Evolutionary conservation across 2,329 filamentous ascomycete species (phyloP).

Genomic region (Zymoseptoria tritici): DNA sequence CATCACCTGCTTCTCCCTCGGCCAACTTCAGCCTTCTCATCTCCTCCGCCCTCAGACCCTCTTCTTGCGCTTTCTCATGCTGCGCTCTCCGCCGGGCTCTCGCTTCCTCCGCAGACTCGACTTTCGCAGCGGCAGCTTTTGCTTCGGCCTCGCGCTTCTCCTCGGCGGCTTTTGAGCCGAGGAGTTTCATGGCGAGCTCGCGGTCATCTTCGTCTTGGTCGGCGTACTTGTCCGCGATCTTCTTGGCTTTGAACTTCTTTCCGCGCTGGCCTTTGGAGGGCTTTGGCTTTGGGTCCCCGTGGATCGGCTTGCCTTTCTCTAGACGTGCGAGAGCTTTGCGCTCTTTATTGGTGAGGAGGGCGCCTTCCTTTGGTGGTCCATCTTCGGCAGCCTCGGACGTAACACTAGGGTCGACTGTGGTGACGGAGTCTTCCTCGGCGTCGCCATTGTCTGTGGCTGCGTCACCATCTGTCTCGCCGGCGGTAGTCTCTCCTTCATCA

Average conservation of each 20-base stretch:
- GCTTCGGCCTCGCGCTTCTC: conserved; percentile 61
- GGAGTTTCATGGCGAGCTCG: conserved; percentile 70
- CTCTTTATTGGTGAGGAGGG: conserved; percentile 33
- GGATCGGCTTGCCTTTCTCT: conserved; percentile 13
- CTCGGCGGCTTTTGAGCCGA: conserved; percentile 65
- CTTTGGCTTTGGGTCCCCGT: conserved; percentile 11
- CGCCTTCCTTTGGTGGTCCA: conserved; percentile 20
- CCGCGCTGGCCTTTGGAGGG: conserved; percentile 47
- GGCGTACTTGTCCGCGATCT: conserved; percentile 81
- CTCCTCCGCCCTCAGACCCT: conserved; percentile 71
- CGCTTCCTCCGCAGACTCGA: conserved; percentile 57
- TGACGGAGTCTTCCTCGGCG: conserved; percentile 13
- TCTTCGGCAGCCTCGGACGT: conserved; percentile 17
- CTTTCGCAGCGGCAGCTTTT: conserved; percentile 52
- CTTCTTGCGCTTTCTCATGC: conserved; percentile 67
- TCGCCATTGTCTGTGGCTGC: conserved; percentile 30
- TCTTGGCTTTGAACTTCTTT: conserved; percentile 76
- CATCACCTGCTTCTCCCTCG: conserved; percentile 39
- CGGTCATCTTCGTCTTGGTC: conserved; percentile 94
- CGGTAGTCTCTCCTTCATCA: conserved; percentile 22
- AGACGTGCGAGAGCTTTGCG: conserved; percentile 13
- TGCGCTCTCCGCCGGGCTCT: conserved; percentile 70
- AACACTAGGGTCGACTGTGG: conserved; percentile 1
- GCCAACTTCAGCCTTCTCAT: conserved; percentile 52
- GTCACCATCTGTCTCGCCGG: conserved; percentile 20